Evolutionary conservation across 2,329 filamentous ascomycete genomes (phyloP).

Genomic region (Calonectria pseudoturangicola): DNA sequence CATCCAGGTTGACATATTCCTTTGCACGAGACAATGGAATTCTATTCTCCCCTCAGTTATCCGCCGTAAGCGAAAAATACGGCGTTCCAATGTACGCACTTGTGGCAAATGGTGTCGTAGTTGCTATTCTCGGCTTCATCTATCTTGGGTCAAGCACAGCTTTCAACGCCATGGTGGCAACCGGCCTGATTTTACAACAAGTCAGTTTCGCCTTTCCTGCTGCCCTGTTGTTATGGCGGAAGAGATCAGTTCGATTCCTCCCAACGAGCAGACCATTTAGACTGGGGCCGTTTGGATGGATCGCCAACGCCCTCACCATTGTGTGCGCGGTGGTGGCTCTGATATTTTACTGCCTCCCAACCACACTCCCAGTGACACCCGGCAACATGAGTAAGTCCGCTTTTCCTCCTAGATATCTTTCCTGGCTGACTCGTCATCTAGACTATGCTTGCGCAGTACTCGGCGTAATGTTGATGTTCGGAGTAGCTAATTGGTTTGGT

Average conservation of each 20-base stretch:
- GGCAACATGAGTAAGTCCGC: conserved; percentile 38
- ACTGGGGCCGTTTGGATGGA: conserved; percentile 37
- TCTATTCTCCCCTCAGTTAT: conserved; percentile 30
- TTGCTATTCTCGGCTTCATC: conserved; percentile 36
- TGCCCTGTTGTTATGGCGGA: conserved; percentile 29
- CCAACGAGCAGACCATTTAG: conserved; percentile 30
- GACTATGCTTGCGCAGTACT: conserved; percentile 35
- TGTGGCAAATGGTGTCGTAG: conserved; percentile 32
- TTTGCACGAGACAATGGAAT: conserved; percentile 46
- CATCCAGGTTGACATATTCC: conserved; percentile 46
- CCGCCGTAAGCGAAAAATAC: conserved; percentile 21
- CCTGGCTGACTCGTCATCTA: conserved; percentile 18
- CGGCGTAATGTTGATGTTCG: conserved; percentile 33
- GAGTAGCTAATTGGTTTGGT: conserved; percentile 31
- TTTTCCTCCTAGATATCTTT: neutral
- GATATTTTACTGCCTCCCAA: conserved; percentile 36
- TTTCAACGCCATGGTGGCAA: conserved; percentile 41
- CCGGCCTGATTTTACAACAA: conserved; percentile 39
- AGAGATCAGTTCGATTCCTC: conserved; percentile 30
- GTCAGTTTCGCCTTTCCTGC: conserved; percentile 42
- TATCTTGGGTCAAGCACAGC: conserved; percentile 41
- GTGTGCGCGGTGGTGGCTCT: conserved; percentile 31
- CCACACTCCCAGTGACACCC: conserved; percentile 35
- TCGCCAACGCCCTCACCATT: conserved; percentile 34
- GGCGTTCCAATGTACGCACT: conserved; percentile 35